Evolutionary conservation across 2,329 filamentous ascomycete genomes (phyloP), one percentile per base, ranked within the genome.

Genomic region (Fusarium guadeloupense): DNA sequence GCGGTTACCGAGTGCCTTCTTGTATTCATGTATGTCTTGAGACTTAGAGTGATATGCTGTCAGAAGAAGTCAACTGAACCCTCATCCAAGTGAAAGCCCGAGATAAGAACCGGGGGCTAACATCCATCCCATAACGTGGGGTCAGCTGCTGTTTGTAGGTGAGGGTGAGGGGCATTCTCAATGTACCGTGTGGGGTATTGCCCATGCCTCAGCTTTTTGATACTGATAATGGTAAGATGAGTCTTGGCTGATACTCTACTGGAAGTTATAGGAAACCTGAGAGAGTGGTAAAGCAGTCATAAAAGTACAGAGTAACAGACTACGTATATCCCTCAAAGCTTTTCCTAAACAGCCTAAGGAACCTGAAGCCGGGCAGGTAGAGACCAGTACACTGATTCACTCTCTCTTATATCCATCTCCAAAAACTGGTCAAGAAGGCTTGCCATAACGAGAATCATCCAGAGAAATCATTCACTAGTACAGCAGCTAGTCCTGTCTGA

Each of bases 71-170:
- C 31, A 17, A 16, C 12, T 25, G 21, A 26, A 50, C 28, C 16
- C 39, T 40, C 20, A 17, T 19, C 39, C 31, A 43, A 34, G 46
- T 34, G 28, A 38, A 13, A 16, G 26, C n/a, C n/a, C n/a, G n/a
- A 26, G 42, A 62, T 62, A 64, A 64, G 43, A 56, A 38, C 30
- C 39, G 28, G 25, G 31, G 9, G 16, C 33, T 35, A n/a, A 40
- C 33, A n/a, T n/a, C n/a, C n/a, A n/a, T n/a, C n/a, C n/a, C n/a
- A 45, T 20, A 46, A 34, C 51, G 60, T 61, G 60, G 60, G 61
- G 61, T 64, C 38, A 44, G 42, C 20, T 21, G 34, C 17, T 41
- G 41, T 30, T 16, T 30, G 37, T 34, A n/a, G n/a, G n/a, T n/a
- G n/a, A 40, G 56, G 37, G 21, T 64, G 61, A 64, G 60, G 60